These are phyloP conservation scores for Gossypium arboreum DNA, from an alignment of 345 rosid genomes.

Conservation along the genomic window DNA sequence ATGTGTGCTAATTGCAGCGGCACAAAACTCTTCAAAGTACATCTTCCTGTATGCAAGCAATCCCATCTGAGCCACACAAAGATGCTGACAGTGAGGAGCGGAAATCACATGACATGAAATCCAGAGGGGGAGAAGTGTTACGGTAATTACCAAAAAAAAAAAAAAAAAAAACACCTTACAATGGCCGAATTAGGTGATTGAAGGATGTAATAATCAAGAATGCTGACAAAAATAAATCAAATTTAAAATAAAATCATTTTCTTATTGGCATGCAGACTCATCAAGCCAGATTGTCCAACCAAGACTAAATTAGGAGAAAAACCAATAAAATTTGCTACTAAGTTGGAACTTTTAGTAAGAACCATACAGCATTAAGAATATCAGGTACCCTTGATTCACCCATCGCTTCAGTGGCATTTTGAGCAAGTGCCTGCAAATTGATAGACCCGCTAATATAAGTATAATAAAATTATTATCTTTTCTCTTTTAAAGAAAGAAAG, in stretches of 20 bases:
- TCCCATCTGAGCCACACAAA: conserved; percentile 45
- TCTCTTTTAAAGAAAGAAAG: not conserved
- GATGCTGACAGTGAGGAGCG: not conserved
- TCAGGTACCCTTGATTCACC: conserved; percentile 69
- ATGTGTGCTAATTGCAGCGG: conserved; percentile 69
- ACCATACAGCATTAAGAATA: conserved; percentile 42
- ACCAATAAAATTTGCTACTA: not conserved
- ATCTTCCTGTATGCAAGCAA: conserved; percentile 62
- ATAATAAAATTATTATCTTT: too few species aligned
- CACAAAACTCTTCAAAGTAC: conserved; percentile 83
- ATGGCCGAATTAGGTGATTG: not conserved
- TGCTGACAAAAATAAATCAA: not conserved
- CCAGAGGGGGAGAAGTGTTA: too few species aligned
- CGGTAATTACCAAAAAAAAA: too few species aligned
- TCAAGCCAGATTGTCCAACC: not conserved
- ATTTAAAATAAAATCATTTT: not conserved
- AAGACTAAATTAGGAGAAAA: not conserved
- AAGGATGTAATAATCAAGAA: not conserved
- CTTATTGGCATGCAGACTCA: not conserved
- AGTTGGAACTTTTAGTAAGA: not conserved
- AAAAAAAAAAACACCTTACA: not conserved
- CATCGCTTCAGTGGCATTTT: conserved; percentile 67
- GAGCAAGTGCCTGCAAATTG: conserved; percentile 47
- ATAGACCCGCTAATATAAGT: not conserved
- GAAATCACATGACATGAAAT: not conserved